Evolutionary conservation across 192 early-diverging fungal genomes (phyloP), one percentile per base, ranked within the genome.

Genomic region (Rhizoclosmatium globosum): DNA sequence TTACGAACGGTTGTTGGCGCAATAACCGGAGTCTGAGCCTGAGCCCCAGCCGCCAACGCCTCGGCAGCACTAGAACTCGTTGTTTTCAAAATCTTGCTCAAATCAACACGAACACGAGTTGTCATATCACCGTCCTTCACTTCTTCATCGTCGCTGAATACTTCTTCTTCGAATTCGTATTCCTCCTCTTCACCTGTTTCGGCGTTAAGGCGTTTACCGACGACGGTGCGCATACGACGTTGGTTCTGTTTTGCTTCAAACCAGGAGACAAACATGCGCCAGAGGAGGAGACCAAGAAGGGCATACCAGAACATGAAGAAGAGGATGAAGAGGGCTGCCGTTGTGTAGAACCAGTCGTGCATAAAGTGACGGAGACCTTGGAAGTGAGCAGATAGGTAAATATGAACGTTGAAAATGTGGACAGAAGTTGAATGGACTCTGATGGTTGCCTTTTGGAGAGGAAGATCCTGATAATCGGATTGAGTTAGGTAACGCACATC

Each of bases 351-450:
- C 91, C 92, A 94, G 78, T 94, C 89, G 82, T 91, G 90, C 93
- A 94, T 92, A 82, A 90, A 92, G 83, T 90, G 92, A n/a, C 91
- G 82, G 1, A 92, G 82, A 3, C 92, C 92, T 44, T 89, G 86
- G 79, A 92, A 94, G 79, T 90, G 86, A 1, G 89, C 89, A 2
- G 86, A 82, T 47, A 91, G 81, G 21, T 77, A 76, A 9, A 92
- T 64, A 3, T 73, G 42, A 9, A 85, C 85, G 2, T 53, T 60
- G 70, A 93, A 92, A 3, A 89, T 82, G 73, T 93, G 90, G 19
- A 93, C 42, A 31, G 47, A 19, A 3, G 84, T 79, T 47, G 85
- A 82, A 56, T 86, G 87, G 53, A 94, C 61, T 31, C 79, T 66
- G 11, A 94, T 64, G 2, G 75, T 65, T 2, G 89, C 91, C 19